Evolutionary conservation across 169 alveolate species (phyloP).

Genomic region (Cryptosporidium sp.): DNA sequence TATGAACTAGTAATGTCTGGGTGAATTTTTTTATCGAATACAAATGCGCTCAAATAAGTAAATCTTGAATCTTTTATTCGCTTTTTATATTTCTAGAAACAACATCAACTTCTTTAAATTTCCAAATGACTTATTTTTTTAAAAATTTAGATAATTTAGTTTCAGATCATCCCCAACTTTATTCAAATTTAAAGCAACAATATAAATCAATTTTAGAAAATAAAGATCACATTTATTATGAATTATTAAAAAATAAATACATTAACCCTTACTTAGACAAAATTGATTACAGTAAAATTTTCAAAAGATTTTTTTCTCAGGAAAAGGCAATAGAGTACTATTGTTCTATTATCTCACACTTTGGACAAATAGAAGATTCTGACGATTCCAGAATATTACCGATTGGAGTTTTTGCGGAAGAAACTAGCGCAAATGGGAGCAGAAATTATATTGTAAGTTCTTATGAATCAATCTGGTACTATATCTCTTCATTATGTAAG

Average conservation of each 20-base stretch:
- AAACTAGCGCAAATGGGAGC: constrained; percentile 9
- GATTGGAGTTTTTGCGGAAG: constrained; percentile 57
- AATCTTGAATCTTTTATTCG: no score
- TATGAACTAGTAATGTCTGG: background rate
- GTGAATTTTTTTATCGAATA: background rate
- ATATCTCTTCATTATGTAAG: constrained; percentile 10
- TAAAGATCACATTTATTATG: constrained; percentile 36
- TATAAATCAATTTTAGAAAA: background rate
- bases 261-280: constrained; percentile 1
- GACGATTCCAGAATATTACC: constrained; percentile 12
- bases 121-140: background rate
- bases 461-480: constrained; percentile 45
- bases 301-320: constrained; percentile 39
- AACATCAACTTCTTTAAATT: background rate
- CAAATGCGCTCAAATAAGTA: background rate
- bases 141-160: background rate
- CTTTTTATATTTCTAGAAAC: no score
- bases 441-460: constrained; percentile 74
- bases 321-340: constrained; percentile 43
- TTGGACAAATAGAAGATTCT: background rate
- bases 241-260: constrained; percentile 7
- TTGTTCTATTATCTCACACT: constrained; percentile 14
- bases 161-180: background rate
- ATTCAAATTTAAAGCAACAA: background rate
- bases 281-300: background rate